Conservation (phyloP, 177 flowering plant genomes). For the Tripterygium wilfordii region DNA sequence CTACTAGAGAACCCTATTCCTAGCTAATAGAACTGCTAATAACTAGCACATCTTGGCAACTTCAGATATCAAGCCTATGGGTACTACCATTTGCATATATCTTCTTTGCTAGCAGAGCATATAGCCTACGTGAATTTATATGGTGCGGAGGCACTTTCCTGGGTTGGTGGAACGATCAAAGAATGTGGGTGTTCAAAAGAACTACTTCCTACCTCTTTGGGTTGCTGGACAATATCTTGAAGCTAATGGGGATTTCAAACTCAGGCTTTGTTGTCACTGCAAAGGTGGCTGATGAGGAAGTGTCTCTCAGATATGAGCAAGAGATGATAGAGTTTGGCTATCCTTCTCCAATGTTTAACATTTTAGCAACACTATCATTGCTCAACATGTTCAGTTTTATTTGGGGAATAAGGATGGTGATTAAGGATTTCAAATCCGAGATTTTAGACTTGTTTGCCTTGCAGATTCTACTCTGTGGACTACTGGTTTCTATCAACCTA, state of each 20-base stretch:
- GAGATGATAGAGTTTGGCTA: constrained; percentile 59
- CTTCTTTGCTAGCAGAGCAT: constrained; percentile 18
- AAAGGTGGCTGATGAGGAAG: constrained; percentile 47
- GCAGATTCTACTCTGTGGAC: constrained; percentile 21
- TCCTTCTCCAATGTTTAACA: constrained; percentile 1
- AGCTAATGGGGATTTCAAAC: constrained; percentile 34
- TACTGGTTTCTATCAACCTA: constrained; percentile 15
- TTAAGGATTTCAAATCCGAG: not conserved
- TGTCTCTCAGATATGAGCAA: constrained; percentile 37
- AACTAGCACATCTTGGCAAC: not conserved
- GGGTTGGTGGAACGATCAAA: constrained; percentile 63
- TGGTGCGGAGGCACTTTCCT: constrained; percentile 27
- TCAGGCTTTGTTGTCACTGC: constrained; percentile 37
- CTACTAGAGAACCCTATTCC: too few species aligned
- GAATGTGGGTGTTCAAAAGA: constrained; percentile 48
- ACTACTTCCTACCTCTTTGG: constrained; percentile 47
- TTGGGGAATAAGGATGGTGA: constrained; percentile 5
- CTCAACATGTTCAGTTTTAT: constrained; percentile 18
- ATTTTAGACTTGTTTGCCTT: constrained; percentile 7
- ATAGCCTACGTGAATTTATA: constrained; percentile 34
- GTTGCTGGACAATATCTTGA: constrained; percentile 31
- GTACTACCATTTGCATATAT: constrained; percentile 57
- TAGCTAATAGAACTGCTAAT: too few species aligned
- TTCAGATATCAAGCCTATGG: constrained; percentile 63
- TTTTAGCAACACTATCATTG: constrained; percentile 29